phyloP scores from a whole-genome alignment of 176 grass and related monocot genomes.

The Oryza meridionalis region DNA sequence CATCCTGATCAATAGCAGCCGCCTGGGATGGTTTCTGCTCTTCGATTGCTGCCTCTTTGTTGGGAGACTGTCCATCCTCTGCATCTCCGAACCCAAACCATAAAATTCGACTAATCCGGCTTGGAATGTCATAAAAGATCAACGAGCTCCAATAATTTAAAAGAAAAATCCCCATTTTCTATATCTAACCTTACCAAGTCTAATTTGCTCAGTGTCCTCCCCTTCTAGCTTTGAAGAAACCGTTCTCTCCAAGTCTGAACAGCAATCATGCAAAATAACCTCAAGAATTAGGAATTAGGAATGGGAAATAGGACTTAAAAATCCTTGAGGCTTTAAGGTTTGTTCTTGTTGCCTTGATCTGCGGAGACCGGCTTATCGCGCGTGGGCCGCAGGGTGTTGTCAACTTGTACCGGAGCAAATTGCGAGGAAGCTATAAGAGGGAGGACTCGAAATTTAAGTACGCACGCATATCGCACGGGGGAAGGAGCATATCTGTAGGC shows the following conservation, averaged over 20 bases:
- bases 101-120: background rate
- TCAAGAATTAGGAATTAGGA: background rate
- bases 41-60: constrained; percentile 28
- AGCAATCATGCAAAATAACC: background rate
- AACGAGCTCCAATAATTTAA: background rate
- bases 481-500: background rate
- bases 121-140: background rate
- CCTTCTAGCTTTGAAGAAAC: constrained; percentile 9
- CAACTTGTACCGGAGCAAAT: constrained; percentile 31
- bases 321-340: background rate
- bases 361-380: constrained; percentile 3
- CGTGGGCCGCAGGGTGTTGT: background rate
- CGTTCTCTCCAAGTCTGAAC: background rate
- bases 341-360: constrained; percentile 31
- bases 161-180: background rate
- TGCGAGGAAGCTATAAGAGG: constrained; percentile 36
- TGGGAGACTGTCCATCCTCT: constrained; percentile 16
- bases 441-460: constrained; percentile 26
- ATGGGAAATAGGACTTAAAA: background rate
- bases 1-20: constrained; percentile 3
- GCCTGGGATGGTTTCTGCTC: constrained; percentile 22
- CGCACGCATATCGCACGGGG: background rate
- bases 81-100: constrained; percentile 24
- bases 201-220: background rate
- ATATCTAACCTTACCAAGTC: background rate